Evolutionary conservation across 768 basidiomycete species (phyloP).

Genomic region (Gymnopilus dilepis): DNA sequence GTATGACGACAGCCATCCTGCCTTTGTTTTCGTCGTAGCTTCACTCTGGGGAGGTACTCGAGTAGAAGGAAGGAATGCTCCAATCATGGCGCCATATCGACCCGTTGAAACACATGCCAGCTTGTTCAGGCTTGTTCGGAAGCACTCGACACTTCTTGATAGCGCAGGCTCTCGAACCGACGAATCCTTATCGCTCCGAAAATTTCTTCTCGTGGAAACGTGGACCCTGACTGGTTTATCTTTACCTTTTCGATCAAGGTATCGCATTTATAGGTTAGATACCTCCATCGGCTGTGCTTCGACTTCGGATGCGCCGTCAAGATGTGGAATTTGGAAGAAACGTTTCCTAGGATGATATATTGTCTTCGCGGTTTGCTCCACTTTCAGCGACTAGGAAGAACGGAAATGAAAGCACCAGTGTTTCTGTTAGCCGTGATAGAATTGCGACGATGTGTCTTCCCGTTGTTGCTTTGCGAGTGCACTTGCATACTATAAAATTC

Average conservation of each 20-base stretch:
- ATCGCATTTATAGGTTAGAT: neutral
- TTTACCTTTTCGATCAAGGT: constrained; percentile 19
- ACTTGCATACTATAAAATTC: too few relatives aligned
- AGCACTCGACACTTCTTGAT: neutral
- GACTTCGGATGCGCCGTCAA: neutral
- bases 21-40: too few relatives aligned
- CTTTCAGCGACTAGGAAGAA: neutral
- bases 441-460: too few relatives aligned
- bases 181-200: neutral
- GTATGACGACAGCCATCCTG: too few relatives aligned
- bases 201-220: neutral
- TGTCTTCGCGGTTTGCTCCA: neutral
- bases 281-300: constrained; percentile 4
- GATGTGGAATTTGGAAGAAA: neutral
- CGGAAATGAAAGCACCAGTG: neutral
- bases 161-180: neutral
- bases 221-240: constrained; percentile 16
- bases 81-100: constrained; percentile 5
- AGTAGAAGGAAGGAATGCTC: neutral
- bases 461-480: too few relatives aligned
- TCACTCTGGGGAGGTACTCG: neutral
- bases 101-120: neutral
- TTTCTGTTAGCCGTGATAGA: too few relatives aligned
- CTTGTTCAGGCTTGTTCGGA: neutral
- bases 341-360: neutral